A percentile compares a stretch with the other conserved stretches of the same genome.
phyloP scores from a whole-genome alignment of 1,284 basidiomycete genomes.

The Gymnopus androsaceus region DNA sequence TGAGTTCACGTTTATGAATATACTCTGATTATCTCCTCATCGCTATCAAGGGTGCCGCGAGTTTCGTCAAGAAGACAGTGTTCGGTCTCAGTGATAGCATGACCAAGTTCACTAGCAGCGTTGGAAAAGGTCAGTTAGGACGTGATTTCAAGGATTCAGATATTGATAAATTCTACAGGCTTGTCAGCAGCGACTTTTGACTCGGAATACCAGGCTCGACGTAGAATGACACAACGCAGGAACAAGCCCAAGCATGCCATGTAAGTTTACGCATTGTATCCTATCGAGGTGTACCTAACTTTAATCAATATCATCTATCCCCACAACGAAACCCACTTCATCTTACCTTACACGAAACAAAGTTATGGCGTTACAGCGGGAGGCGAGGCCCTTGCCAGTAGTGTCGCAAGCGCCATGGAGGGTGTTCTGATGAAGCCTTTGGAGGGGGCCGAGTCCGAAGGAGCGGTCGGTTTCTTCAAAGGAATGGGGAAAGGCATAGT shows the following conservation, averaged over 20 bases:
- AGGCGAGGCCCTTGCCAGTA: slow-evolving; percentile 91
- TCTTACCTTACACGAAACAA: too few relatives aligned
- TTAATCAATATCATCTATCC: too few relatives aligned
- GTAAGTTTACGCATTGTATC: slow-evolving; percentile 48
- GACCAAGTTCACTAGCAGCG: slow-evolving; percentile 95
- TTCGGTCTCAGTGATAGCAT: slow-evolving; percentile 96
- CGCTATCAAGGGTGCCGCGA: slow-evolving; percentile 80
- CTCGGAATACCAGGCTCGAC: slow-evolving; percentile 89
- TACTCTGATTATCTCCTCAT: neutral
- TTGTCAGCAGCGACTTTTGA: slow-evolving; percentile 96
- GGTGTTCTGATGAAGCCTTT: slow-evolving; percentile 96
- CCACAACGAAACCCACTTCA: too few relatives aligned
- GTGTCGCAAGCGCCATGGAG: slow-evolving; percentile 94
- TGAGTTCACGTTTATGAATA: slow-evolving; percentile 32
- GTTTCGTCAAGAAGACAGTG: slow-evolving; percentile 98
- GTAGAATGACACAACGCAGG: slow-evolving; percentile 86
- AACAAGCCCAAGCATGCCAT: slow-evolving; percentile 97
- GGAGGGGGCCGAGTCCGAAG: slow-evolving; percentile 94
- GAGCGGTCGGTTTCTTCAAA: slow-evolving; percentile 96
- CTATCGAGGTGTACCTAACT: too few relatives aligned
- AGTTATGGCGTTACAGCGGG: slow-evolving; percentile 94
- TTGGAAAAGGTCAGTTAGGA: slow-evolving; percentile 80
- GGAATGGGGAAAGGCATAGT: slow-evolving; percentile 96
- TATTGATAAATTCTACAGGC: slow-evolving; percentile 46
- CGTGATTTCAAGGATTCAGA: neutral